Conservation (phyloP, 306 rosid species). For the Malus asiatica region DNA sequence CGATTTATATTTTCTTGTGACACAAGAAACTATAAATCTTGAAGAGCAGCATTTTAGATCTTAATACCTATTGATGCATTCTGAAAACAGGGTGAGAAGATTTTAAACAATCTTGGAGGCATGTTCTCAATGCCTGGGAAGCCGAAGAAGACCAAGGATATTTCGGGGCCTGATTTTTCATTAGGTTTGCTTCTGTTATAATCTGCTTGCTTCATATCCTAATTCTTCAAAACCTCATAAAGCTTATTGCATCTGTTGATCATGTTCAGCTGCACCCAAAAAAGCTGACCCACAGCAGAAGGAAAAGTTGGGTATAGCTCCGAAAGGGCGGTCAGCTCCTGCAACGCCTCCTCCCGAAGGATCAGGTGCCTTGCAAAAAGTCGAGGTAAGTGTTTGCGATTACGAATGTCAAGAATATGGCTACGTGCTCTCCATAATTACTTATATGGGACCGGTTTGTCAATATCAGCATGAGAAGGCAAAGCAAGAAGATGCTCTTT, state of each 20-base stretch:
- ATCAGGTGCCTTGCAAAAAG: constrained; percentile 44
- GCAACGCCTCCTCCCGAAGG: constrained; percentile 53
- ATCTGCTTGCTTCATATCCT: neutral
- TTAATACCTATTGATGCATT: neutral
- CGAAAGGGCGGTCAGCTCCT: constrained; percentile 52
- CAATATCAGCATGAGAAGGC: constrained; percentile 54
- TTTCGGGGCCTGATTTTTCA: constrained; percentile 67
- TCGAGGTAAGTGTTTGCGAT: constrained; percentile 43
- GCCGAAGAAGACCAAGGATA: constrained; percentile 62
- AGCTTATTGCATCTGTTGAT: neutral
- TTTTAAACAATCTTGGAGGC: constrained; percentile 89
- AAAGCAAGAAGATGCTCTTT: constrained; percentile 82
- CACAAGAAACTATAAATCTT: neutral
- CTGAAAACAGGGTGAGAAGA: constrained; percentile 76
- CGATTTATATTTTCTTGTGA: neutral
- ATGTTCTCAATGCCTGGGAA: constrained; percentile 85
- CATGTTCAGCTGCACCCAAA: constrained; percentile 12
- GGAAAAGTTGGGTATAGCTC: constrained; percentile 60
- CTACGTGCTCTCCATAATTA: constrained; percentile 5
- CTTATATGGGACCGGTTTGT: neutral
- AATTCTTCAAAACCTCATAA: neutral
- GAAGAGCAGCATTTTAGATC: neutral
- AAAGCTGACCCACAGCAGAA: constrained; percentile 36
- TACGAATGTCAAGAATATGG: neutral
- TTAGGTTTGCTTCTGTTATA: constrained; percentile 44